Base-by-base conservation (phyloP, 177 flowering plant genomes). In the Vitis hybrid region DNA sequence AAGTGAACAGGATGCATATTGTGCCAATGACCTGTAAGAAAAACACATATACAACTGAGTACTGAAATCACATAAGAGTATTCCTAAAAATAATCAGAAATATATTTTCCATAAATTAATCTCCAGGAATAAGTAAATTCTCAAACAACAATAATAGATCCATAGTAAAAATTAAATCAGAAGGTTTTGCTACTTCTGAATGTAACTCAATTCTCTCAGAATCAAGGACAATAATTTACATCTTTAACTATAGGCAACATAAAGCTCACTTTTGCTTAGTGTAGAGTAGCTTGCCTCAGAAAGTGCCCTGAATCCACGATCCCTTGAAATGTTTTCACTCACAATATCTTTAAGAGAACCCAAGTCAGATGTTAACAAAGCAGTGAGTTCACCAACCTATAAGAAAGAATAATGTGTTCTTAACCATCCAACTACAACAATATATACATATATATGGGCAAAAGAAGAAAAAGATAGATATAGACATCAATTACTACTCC, bases 211-310 rank as follows among this genome's bases (percentile, higher is more conserved):
- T 52, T 48, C 63, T 6, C 53, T 29, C 54, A 57, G 7, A 34
- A 48, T 31, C 29, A 70, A 15, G 39, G 9, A 50, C 5, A 63
- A 69, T 15, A 57, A 26, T 9, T 65, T 19, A 14, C 16, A 8
- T 51, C 45, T 57, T 61, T 64, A 71, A 70, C 58, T 67, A 29
- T 66, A 56, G 73, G 73, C 50, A 79, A 78, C 67, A 77, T 70
- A 82, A 73, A 90, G 87, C 87, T 87, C 87, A 85, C 88, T 69
- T 85, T 74, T 81, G 61, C 71, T 66, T 75, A 85, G 82, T 76
- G 78, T 77, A 87, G 83, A 88, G 81, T 86, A 84, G 87, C 97
- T 94, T 94, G 94, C 99, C 99, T 94, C 97, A 63, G 99, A 86
- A 76, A 91, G 82, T 75, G 99, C 97, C 76, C 99, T 82, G 76